Evolutionary conservation across 495 filamentous ascomycete genomes (phyloP).

Genomic region (Penicillium coprophilum): DNA sequence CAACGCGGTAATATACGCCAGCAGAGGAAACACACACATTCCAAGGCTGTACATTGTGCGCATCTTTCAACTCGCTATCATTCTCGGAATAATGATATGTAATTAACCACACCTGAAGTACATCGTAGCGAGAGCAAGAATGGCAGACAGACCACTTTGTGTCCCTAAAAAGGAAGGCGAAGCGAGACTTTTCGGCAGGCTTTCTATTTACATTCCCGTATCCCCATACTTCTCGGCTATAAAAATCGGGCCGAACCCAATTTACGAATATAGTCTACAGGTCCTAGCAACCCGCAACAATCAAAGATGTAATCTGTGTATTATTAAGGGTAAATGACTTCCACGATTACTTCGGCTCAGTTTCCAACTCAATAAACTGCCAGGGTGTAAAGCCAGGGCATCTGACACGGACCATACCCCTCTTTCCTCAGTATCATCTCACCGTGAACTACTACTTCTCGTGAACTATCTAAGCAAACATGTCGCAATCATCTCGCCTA

Average conservation of each 20-base stretch:
- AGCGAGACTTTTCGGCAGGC: neutral
- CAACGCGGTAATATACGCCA: neutral
- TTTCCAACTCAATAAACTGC: neutral
- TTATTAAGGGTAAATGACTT: neutral
- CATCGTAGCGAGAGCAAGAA: neutral
- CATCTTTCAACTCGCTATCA: neutral
- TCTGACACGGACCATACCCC: neutral
- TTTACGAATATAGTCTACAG: neutral
- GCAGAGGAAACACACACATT: neutral
- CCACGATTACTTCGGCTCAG: neutral
- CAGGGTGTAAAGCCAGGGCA: neutral
- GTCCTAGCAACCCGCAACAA: neutral
- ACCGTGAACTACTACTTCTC: neutral
- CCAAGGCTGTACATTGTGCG: too few species aligned
- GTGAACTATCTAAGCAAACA: neutral
- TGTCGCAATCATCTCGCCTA: conserved; percentile 22
- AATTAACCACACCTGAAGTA: neutral
- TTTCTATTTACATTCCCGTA: neutral
- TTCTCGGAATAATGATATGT: neutral
- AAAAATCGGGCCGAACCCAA: neutral
- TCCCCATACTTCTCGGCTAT: neutral
- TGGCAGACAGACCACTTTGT: neutral
- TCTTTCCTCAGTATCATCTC: neutral
- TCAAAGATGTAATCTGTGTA: neutral
- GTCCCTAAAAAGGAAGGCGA: neutral